Base-by-base conservation (phyloP, 352 stramenopile species). In the Globisporangium nagaii region DNA sequence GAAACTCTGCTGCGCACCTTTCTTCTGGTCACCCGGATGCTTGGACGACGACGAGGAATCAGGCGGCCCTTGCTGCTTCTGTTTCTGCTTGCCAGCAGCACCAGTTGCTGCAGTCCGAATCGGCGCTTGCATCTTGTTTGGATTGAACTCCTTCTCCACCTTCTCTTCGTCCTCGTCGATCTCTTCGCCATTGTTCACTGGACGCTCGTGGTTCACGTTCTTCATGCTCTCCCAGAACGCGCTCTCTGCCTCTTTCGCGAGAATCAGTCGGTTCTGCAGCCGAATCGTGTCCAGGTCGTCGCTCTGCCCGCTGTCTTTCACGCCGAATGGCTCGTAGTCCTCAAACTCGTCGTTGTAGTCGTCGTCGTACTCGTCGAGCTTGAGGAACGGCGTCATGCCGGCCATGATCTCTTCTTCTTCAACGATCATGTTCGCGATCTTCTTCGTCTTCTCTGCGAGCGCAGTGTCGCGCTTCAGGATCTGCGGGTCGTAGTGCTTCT, bases 301-400 rank as follows among this genome's bases (percentile, higher is more conserved):
- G 10, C 44, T 45, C 36, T 58, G 75, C 0, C 71, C 71, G 13
- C 63, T 56, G 39, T 84, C 77, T 11, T 72, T 60, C 27, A 86
- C 62, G 44, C 73, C 66, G 40, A 88, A 85, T 19, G 75, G 75
- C 42, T 84, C 77, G 43, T 89, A 90, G 52, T 93, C 83, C 20
- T 89, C 83, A 45, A 88, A 86, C 56, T 93, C 84, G 53, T 93
- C 84, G 53, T 90, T 90, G 67, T 90, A 93, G 52, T 93, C 84
- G 59, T 92, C 84, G 50, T 93, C 73, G 48, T 86, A 88, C 59
- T 88, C 78, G 41, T 86, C 71, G 11, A 79, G 37, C 20, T 62
- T 63, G 9, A 56, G 17, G 9, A 65, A 56, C 2, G 47, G 56
- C 53, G 71, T 66, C 37, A 68, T 24, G 19, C 42, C 52, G 22